Evolutionary conservation across 2,329 filamentous ascomycete species (phyloP).

Genomic region (Trichoderma harzianum): DNA sequence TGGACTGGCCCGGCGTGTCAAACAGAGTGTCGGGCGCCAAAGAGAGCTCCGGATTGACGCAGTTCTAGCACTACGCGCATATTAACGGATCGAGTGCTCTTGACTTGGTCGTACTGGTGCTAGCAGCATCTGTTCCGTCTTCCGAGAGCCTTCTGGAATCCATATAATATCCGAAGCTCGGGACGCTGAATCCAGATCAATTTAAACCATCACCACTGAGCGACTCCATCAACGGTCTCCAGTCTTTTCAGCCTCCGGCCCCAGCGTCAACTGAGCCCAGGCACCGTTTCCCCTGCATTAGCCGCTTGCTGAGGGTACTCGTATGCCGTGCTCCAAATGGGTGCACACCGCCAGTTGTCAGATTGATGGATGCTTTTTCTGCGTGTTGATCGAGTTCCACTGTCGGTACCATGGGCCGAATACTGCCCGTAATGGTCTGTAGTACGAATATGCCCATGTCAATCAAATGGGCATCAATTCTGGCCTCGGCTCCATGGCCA

Average conservation of each 20-base stretch:
- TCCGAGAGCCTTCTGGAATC: background rate
- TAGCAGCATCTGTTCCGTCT: background rate
- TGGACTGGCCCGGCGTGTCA: background rate
- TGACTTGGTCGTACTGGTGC: background rate
- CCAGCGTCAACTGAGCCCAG: background rate
- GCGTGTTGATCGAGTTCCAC: background rate
- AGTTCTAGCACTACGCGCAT: background rate
- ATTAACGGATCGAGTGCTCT: background rate
- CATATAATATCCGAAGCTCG: background rate
- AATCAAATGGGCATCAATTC: background rate
- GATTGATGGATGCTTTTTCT: background rate
- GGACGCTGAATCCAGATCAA: background rate
- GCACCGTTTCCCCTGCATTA: conserved; percentile 16
- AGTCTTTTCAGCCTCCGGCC: background rate
- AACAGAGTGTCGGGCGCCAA: background rate
- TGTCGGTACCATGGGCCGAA: background rate
- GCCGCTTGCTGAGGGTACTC: background rate
- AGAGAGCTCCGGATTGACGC: background rate
- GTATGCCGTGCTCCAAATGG: background rate
- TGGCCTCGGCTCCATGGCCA: background rate
- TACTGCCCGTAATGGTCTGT: background rate
- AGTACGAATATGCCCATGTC: background rate
- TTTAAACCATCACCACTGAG: background rate
- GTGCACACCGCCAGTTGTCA: conserved; percentile 11
- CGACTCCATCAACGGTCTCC: background rate